Percentiles rank a stretch among this genome's conserved stretches.
These are phyloP conservation scores for Stemphylium beticola DNA, from an alignment of 2,329 filamentous ascomycete genomes.

Conservation along the genomic window DNA sequence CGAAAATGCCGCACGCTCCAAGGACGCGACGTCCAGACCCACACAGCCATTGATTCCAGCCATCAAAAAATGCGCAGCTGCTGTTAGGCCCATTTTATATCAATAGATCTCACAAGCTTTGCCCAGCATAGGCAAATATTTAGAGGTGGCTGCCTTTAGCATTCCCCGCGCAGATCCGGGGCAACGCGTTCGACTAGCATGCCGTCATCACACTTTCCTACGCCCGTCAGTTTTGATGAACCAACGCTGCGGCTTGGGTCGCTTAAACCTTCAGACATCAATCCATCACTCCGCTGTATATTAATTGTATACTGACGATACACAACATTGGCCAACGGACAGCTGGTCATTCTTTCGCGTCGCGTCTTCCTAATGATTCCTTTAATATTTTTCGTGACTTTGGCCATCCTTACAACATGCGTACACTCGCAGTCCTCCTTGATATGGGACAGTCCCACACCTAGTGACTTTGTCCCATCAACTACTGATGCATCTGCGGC, in stretches of 20 bases:
- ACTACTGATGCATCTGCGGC: neutral
- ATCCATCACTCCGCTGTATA: neutral
- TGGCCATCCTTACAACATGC: conserved; percentile 10
- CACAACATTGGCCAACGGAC: no score
- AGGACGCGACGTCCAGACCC: neutral
- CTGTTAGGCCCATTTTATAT: neutral
- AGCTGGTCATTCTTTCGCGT: conserved; percentile 17
- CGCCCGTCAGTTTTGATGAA: neutral
- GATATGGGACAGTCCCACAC: conserved; percentile 7
- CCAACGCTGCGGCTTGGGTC: neutral
- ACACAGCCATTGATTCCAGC: neutral
- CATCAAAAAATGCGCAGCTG: neutral
- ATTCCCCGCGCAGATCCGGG: conserved; percentile 21
- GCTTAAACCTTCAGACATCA: neutral
- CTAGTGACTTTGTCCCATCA: conserved; percentile 15
- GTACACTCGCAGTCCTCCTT: conserved; percentile 21
- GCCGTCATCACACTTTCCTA: conserved; percentile 26
- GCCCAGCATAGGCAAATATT: conserved; percentile 2
- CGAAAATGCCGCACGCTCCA: neutral
- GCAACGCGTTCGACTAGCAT: conserved; percentile 18
- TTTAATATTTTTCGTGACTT: conserved; percentile 11
- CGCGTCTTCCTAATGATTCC: conserved; percentile 21
- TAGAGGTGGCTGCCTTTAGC: conserved; percentile 10
- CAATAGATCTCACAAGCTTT: neutral
- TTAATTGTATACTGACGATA: neutral